Base-by-base conservation (phyloP, 1,284 basidiomycete species). In the Puccinia triticina region DNA sequence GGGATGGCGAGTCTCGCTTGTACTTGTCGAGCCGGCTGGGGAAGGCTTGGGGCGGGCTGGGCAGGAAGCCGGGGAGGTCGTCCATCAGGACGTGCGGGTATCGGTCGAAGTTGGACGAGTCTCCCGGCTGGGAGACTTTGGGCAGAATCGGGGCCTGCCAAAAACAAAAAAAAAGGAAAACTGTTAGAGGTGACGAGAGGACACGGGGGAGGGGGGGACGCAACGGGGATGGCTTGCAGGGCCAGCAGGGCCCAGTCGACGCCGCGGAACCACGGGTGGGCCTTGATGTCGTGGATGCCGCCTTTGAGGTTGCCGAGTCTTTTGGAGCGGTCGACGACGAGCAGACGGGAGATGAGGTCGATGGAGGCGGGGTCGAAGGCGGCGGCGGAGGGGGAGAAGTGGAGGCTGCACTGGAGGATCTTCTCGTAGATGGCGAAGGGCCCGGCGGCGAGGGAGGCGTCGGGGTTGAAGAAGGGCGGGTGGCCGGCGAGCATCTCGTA, bases 401-500 rank as follows among this genome's bases (percentile, higher is more conserved):
- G 69, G 50, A 86, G 84, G 69, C 83, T 83, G 46, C 83, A 84
- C 11, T 82, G 67, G 37, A 86, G 83, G 77, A 86, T 86, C 72
- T 85, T 85, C 75, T 86, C 86, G 83, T 86, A 86, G 67, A 85
- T 85, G 50, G 83, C 84, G 82, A 84, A 83, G 7, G 85, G 85
- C 11, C 50, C 66, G 21, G 5, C 8, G 8, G 43, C n/a, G 26
- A 29, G 29, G 12, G 12, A 32, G 3, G 23, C 4, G 37, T 69
- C 77, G 21, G 46, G 55, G 50, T 53, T 26, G 53, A 67, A 83
- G 64, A 79, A 84, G 14, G 84, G 83, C 26, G 83, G 82, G 69
- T 26, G 76, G n/a, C 84, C 84, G 32, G 73, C 88, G 18, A 89
- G 85, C 88, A 89, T 88, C 84, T 89, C 89, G 82, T 88, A 89